Conservation (phyloP, 2,329 filamentous ascomycete species). For the Colletotrichum cereale region DNA sequence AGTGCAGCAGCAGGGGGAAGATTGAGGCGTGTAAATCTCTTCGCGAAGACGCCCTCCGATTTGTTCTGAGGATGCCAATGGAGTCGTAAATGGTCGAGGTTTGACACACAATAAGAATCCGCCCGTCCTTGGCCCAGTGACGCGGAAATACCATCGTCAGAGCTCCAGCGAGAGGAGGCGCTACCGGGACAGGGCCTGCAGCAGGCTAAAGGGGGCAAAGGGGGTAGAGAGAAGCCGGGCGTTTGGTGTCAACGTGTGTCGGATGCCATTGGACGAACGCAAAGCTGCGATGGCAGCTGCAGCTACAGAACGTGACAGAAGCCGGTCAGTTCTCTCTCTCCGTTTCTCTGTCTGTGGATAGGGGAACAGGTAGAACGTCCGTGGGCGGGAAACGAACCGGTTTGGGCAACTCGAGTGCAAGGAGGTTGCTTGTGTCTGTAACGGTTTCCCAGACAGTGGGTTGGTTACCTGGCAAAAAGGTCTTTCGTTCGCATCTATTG, state of each 20-base stretch:
- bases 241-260: constrained; percentile 2
- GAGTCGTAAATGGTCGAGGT: constrained; percentile 10
- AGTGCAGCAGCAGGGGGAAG: constrained; percentile 28
- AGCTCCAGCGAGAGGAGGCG: constrained; percentile 30
- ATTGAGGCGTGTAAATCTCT: constrained; percentile 27
- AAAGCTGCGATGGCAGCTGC: constrained; percentile 21
- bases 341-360: not conserved
- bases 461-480: too few species aligned
- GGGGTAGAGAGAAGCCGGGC: constrained; percentile 1
- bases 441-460: constrained; percentile 3
- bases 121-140: not conserved
- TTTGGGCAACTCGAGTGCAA: not conserved
- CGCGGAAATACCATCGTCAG: constrained; percentile 25
- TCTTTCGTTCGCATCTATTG: too few species aligned
- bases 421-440: constrained; percentile 27
- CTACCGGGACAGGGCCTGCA: constrained; percentile 38
- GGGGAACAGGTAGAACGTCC: not conserved
- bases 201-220: constrained; percentile 22
- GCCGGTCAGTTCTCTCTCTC: not conserved
- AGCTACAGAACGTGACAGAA: not conserved
- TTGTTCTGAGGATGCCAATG: constrained; percentile 16
- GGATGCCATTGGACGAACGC: constrained; percentile 32
- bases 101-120: not conserved
- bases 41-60: constrained; percentile 24
- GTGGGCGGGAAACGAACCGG: constrained; percentile 10